These are phyloP conservation scores for Sarcocystis neurona DNA, from an alignment of 169 alveolate species.

Conservation along the genomic window DNA sequence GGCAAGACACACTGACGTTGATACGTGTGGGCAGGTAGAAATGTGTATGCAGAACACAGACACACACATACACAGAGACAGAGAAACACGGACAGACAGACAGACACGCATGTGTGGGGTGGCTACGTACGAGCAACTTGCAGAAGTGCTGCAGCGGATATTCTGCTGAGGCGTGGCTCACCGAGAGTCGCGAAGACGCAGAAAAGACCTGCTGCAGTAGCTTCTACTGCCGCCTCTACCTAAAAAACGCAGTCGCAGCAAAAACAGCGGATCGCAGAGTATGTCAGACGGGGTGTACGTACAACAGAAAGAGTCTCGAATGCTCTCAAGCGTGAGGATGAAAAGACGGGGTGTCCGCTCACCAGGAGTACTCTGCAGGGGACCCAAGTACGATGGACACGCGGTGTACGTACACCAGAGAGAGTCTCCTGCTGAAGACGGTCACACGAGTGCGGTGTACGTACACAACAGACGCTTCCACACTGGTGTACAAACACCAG, in stretches of 20 bases:
- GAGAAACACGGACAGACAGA: neutral
- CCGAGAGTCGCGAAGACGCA: conserved; percentile 55
- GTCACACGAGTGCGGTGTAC: too few species aligned
- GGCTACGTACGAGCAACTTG: neutral
- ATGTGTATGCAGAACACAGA: neutral
- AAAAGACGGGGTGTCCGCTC: neutral
- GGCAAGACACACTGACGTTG: too few species aligned
- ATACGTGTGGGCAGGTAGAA: too few species aligned
- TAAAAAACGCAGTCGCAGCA: neutral
- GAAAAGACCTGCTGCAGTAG: conserved; percentile 26
- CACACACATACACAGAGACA: neutral
- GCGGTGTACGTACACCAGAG: too few species aligned
- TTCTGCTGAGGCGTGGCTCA: neutral
- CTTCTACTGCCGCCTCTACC: conserved; percentile 6
- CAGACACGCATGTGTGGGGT: neutral
- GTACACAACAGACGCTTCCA: too few species aligned
- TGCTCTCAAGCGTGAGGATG: neutral
- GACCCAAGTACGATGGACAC: too few species aligned
- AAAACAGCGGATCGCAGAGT: neutral
- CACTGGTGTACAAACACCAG: too few species aligned
- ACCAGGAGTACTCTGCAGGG: too few species aligned
- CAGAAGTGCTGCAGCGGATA: neutral
- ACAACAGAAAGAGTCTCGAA: neutral
- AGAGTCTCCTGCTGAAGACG: too few species aligned
- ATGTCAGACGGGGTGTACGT: neutral